Evolutionary conservation across 2,329 filamentous ascomycete genomes (phyloP).

Genomic region (Cladophialophora chaetospira): DNA sequence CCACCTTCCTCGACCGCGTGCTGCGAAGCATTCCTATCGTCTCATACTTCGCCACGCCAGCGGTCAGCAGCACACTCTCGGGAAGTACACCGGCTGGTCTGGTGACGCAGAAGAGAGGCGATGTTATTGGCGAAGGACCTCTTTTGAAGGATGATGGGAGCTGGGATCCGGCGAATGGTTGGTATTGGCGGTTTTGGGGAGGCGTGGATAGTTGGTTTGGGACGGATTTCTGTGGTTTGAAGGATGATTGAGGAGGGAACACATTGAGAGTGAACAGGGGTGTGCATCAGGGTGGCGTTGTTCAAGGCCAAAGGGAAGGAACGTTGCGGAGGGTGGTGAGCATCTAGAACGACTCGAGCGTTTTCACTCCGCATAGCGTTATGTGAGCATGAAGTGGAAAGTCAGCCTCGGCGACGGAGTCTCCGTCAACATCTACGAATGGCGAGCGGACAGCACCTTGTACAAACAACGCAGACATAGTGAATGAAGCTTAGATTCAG

Average conservation of each 20-base stretch:
- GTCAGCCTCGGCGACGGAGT: no score
- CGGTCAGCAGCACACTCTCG: not conserved
- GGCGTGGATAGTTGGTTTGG: slow-evolving; percentile 58
- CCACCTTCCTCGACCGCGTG: slow-evolving; percentile 64
- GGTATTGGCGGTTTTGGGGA: slow-evolving; percentile 63
- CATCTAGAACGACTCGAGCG: no score
- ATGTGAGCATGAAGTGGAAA: no score
- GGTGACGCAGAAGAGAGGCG: slow-evolving; percentile 29
- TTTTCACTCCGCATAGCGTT: no score
- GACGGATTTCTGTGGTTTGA: slow-evolving; percentile 63
- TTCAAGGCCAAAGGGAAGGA: no score
- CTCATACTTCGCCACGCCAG: slow-evolving; percentile 63
- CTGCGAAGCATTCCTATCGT: slow-evolving; percentile 68
- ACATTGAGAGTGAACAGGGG: no score
- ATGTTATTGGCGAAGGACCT: slow-evolving; percentile 51
- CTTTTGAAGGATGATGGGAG: slow-evolving; percentile 48
- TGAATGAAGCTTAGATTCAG: no score
- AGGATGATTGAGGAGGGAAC: slow-evolving; percentile 46
- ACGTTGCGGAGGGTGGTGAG: no score
- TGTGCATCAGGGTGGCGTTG: no score
- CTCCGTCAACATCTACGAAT: no score
- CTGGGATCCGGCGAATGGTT: slow-evolving; percentile 36
- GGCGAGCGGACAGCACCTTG: no score
- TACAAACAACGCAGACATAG: no score
- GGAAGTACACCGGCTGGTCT: not conserved